These are phyloP conservation scores for Aspergillus caelatus DNA, from an alignment of 2,329 filamentous ascomycete genomes.

Conservation along the genomic window DNA sequence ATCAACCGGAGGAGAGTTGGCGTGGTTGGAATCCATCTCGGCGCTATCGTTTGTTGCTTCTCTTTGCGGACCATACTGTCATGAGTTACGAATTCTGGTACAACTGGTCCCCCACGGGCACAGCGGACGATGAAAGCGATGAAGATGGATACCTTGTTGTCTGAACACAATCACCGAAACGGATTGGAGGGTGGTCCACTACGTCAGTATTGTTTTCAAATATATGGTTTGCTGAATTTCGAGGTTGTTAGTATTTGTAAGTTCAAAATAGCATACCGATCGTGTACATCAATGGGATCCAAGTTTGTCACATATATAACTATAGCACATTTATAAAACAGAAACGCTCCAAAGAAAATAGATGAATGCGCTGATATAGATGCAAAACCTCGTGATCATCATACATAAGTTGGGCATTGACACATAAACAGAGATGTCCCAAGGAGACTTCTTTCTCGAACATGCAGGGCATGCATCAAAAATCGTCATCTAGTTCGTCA, in stretches of 20 bases:
- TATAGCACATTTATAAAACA: not conserved
- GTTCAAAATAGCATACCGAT: not conserved
- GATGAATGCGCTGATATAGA: slow-evolving; percentile 12
- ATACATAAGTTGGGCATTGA: not conserved
- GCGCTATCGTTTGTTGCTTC: slow-evolving; percentile 57
- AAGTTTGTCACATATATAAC: not conserved
- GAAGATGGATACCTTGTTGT: slow-evolving; percentile 20
- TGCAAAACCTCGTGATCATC: slow-evolving; percentile 9
- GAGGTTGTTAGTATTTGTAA: not conserved
- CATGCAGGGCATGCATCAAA: slow-evolving; percentile 18
- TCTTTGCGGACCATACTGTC: slow-evolving; percentile 59
- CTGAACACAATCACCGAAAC: not conserved
- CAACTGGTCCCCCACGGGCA: slow-evolving; percentile 33
- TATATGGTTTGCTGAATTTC: not conserved
- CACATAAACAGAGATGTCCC: not conserved
- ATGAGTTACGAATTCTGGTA: slow-evolving; percentile 63
- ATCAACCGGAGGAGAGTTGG: slow-evolving; percentile 42
- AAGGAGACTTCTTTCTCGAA: not conserved
- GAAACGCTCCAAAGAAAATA: not conserved
- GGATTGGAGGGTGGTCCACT: not conserved
- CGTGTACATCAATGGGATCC: not conserved
- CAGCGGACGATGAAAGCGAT: slow-evolving; percentile 14
- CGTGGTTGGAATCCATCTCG: slow-evolving; percentile 45
- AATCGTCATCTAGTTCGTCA: slow-evolving; percentile 56
- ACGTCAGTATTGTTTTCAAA: not conserved